phyloP scores from a whole-genome alignment of 768 basidiomycete species.

The Phanerochaete carnosa region DNA sequence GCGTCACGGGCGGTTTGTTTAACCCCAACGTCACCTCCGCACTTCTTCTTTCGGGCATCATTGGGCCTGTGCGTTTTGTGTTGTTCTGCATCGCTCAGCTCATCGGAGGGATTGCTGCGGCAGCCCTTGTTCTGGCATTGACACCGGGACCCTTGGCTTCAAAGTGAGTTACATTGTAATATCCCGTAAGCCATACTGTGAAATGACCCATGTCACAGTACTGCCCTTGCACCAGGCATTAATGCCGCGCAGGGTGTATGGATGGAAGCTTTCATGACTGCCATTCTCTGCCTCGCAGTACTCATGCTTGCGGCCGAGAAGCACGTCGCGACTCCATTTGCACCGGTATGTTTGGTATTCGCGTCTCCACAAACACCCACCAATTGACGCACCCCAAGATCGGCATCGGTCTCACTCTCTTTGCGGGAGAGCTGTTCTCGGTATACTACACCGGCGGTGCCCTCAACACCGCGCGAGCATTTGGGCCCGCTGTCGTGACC shows the following conservation, averaged over 20 bases:
- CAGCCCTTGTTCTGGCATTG: slow-evolving; percentile 51
- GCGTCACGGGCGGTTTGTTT: slow-evolving; percentile 61
- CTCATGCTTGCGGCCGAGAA: slow-evolving; percentile 75
- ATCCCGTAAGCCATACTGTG: background rate
- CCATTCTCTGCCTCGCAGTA: slow-evolving; percentile 56
- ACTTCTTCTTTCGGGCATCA: slow-evolving; percentile 52
- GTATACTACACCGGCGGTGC: slow-evolving; percentile 62
- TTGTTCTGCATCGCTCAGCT: slow-evolving; percentile 63
- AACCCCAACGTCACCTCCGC: slow-evolving; percentile 63
- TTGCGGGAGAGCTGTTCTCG: slow-evolving; percentile 61
- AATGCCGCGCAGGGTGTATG: slow-evolving; percentile 60
- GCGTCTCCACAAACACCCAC: background rate
- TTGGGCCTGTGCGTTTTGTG: slow-evolving; percentile 53
- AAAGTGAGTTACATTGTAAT: slow-evolving; percentile 40
- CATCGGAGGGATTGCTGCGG: slow-evolving; percentile 54
- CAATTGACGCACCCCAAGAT: slow-evolving; percentile 33
- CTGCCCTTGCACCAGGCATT: slow-evolving; percentile 40
- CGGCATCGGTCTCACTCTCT: slow-evolving; percentile 64
- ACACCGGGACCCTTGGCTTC: slow-evolving; percentile 53
- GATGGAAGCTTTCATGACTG: slow-evolving; percentile 71
- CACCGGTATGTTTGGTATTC: slow-evolving; percentile 43
- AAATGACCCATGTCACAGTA: slow-evolving; percentile 31
- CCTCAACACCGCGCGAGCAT: slow-evolving; percentile 68
- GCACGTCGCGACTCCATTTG: slow-evolving; percentile 61
- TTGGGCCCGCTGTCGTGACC: slow-evolving; percentile 67